phyloP scores from a whole-genome alignment of 805 yeast genomes.

The Schwanniomyces yamadae region DNA sequence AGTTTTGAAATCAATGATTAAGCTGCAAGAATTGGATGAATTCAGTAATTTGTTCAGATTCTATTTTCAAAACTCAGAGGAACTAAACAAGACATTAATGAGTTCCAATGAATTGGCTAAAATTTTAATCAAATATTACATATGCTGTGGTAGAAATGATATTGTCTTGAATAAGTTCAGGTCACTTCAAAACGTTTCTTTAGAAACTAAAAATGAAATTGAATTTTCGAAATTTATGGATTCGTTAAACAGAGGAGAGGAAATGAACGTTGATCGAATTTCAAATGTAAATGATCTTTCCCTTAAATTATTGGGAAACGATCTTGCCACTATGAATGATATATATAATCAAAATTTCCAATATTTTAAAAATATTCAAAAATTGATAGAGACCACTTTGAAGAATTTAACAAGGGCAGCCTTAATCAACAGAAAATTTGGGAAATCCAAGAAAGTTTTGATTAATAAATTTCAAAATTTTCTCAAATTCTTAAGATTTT shows the following conservation, averaged over 20 bases:
- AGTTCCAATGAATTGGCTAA: slow-evolving; percentile 17
- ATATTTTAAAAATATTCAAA: background rate
- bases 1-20: slow-evolving; percentile 14
- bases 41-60: slow-evolving; percentile 18
- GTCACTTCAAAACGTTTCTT: slow-evolving; percentile 11
- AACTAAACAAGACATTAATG: slow-evolving; percentile 12
- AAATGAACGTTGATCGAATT: no score
- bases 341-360: slow-evolving; percentile 9
- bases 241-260: slow-evolving; percentile 11
- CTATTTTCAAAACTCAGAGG: slow-evolving; percentile 7
- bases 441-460: background rate
- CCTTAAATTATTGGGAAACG: slow-evolving; percentile 8
- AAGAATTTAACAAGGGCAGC: slow-evolving; percentile 17
- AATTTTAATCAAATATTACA: slow-evolving; percentile 26
- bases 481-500: slow-evolving; percentile 23
- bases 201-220: slow-evolving; percentile 14
- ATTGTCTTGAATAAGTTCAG: slow-evolving; percentile 18
- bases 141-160: slow-evolving; percentile 15
- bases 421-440: slow-evolving; percentile 3
- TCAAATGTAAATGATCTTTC: no score
- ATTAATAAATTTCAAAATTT: slow-evolving; percentile 20
- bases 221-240: slow-evolving; percentile 21
- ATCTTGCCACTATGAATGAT: slow-evolving; percentile 15
- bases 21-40: slow-evolving; percentile 10
- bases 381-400: slow-evolving; percentile 6